These are phyloP conservation scores for Annulohypoxylon moriforme DNA, from an alignment of 495 filamentous ascomycete species.

Conservation along the genomic window DNA sequence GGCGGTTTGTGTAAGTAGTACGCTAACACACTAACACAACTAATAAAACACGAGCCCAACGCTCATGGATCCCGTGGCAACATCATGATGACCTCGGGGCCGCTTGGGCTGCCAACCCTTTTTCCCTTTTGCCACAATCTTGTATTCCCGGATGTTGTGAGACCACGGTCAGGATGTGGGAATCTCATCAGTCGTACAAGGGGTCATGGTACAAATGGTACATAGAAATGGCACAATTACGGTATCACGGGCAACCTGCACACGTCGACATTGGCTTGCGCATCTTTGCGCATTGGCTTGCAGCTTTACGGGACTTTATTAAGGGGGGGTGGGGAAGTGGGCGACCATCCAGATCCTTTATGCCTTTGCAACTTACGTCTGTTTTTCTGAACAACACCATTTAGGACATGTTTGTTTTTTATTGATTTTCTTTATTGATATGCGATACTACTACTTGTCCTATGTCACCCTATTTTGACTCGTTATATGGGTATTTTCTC, in stretches of 20 bases:
- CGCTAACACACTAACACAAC: constrained; percentile 18
- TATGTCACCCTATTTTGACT: background rate
- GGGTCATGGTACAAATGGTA: background rate
- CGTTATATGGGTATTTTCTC: background rate
- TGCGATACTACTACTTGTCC: background rate
- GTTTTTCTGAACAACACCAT: constrained; percentile 16
- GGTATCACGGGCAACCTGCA: constrained; percentile 40
- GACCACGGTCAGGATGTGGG: constrained; percentile 33
- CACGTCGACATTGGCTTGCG: constrained; percentile 36
- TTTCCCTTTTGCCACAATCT: constrained; percentile 42
- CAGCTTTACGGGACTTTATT: constrained; percentile 18
- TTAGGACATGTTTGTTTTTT: constrained; percentile 21
- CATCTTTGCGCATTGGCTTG: constrained; percentile 24
- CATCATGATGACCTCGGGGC: constrained; percentile 18
- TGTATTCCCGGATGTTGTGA: constrained; percentile 34
- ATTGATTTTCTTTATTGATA: constrained; percentile 1
- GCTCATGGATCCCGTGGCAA: constrained; percentile 39
- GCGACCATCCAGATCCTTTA: constrained; percentile 1
- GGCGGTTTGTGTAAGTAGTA: constrained; percentile 27
- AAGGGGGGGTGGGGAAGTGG: constrained; percentile 24
- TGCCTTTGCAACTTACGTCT: constrained; percentile 10
- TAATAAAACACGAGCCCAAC: constrained; percentile 42
- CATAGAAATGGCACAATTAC: background rate
- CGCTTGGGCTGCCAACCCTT: constrained; percentile 35
- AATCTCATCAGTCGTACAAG: constrained; percentile 37